Conservation (phyloP, 208 protist species). For the Leishmania gerbilli region DNA sequence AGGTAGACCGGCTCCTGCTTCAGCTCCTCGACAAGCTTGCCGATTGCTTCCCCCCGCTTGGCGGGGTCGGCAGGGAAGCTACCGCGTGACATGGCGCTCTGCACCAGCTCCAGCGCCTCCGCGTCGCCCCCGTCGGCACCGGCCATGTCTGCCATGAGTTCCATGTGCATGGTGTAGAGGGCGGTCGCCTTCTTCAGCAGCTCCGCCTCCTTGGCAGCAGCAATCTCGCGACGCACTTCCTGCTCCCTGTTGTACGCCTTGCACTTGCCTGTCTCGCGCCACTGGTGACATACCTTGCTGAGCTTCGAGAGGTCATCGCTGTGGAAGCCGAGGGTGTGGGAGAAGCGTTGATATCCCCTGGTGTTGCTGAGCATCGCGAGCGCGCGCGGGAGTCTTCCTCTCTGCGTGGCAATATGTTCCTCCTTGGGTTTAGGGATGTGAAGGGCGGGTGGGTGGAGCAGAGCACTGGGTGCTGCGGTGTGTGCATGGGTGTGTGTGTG, state of each 20-base stretch:
- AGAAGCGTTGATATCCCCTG: conserved; percentile 38
- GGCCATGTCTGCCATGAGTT: conserved; percentile 37
- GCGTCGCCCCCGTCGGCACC: conserved; percentile 16
- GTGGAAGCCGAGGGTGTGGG: conserved; percentile 37
- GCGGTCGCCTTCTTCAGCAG: conserved; percentile 58
- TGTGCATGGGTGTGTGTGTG: background rate
- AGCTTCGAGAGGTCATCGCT: conserved; percentile 41
- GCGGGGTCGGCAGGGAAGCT: conserved; percentile 27
- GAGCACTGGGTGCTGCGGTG: background rate
- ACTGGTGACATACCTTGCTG: conserved; percentile 38
- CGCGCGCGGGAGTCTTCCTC: background rate
- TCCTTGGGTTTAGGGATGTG: background rate
- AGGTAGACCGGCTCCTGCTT: conserved; percentile 71
- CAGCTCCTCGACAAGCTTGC: conserved; percentile 59
- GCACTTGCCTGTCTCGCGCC: conserved; percentile 46
- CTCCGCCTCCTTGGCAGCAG: conserved; percentile 63
- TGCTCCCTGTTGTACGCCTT: conserved; percentile 41
- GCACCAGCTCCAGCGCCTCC: conserved; percentile 10
- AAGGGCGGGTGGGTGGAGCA: background rate
- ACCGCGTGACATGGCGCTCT: conserved; percentile 3
- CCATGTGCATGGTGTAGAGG: conserved; percentile 62
- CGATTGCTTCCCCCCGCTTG: conserved; percentile 32
- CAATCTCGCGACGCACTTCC: conserved; percentile 41
- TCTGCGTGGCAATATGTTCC: background rate
- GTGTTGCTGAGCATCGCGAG: conserved; percentile 73